Evolutionary conservation across 441 rosid species (phyloP), one percentile per base, ranked within the genome.

Genomic region (Euphorbia corollata): DNA sequence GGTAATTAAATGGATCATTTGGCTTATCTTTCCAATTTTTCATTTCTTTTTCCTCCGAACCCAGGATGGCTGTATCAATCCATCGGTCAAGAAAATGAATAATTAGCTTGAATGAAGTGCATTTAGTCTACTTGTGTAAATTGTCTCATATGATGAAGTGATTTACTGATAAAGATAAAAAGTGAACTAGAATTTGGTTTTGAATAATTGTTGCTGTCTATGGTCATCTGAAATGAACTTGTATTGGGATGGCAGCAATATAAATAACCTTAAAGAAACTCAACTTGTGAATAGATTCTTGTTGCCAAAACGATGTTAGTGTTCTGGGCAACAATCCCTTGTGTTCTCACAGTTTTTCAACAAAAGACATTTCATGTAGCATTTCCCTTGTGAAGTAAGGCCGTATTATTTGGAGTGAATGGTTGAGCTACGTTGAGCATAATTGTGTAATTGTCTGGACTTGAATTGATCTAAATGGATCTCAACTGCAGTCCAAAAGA

Each of bases 1-100:
- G 96, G 98, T 91, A 62, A 71, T 81, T 36, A 50, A 57, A 27
- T 55, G 55, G 60, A 41, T 69, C 41, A 58, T 43, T 63, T 69
- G 15, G 19, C 58, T 47, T 60, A 54, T 41, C 39, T 18, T 0
- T 36, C 23, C 34, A 24, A 39, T 20, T 38, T 32, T 13, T 1
- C 6, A 6, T n/a, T 41, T 7, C 22, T 55, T 57, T 30, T 2
- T 16, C 10, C n/a, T 38, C 36, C 2, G 11, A 55, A 9, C 13
- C 48, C 23, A 63, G 59, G 19, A 43, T 5, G 41, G 38, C 32
- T 16, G 18, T 15, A 22, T 23, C 45, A 22, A n/a, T 54, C 41
- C 50, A 20, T 8, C 45, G 63, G 36, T 41, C 18, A 63, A 60
- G 22, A 59, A 32, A 45, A 56, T 43, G 16, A 50, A 61, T 56